Evolutionary conservation across 805 yeast species (phyloP), one percentile per base, ranked within the genome.

Genomic region (Jamesozyma spencerorum): DNA sequence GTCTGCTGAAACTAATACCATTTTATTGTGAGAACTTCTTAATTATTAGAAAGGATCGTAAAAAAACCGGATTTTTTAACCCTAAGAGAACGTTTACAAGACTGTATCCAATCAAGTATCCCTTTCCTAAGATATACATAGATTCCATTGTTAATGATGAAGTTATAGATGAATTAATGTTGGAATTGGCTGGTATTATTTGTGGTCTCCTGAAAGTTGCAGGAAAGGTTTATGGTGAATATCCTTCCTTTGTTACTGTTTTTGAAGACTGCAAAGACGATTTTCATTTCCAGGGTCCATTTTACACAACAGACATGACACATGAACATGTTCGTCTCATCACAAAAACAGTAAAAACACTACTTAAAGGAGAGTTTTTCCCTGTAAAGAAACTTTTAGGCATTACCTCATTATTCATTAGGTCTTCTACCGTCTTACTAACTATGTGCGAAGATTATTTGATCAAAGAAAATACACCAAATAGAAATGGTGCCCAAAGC

Each of bases 371-470:
- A 27, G 69, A 67, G 38, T 77, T 73, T 53, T 82, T 73, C 65
- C 90, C 90, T 2, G 69, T 71, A 34, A 72, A 70, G 24, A 79
- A 75, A 49, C 86, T 95, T 95, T 59, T 85, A 5, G 80, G 92
- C 0, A 59, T 84, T 18, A 71, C 76, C 43, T 72, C 83, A 0
- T 47, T 78, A 45, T 60, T 79, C 17, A 66, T 74, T 27, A 80
- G 80, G 47, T 73, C 79, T 19, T 54, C 79, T 35, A 64, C 79
- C 40, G 65, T 71, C 31, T 62, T 77, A 2, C 62, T 81, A 43
- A 80, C 72, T 48, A 60, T 79, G 48, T 56, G 77, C 31, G 65
- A 70, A 40, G 75, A 75, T 20, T 61, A 70, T 38, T 60, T 81
- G 64, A 58, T 72, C 4, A 50, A 54, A 7, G 67, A 69, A 38